A percentile compares a stretch with the other conserved stretches of the same genome.
Evolutionary conservation across 495 filamentous ascomycete species (phyloP).

Genomic region (Acidomyces sp.): DNA sequence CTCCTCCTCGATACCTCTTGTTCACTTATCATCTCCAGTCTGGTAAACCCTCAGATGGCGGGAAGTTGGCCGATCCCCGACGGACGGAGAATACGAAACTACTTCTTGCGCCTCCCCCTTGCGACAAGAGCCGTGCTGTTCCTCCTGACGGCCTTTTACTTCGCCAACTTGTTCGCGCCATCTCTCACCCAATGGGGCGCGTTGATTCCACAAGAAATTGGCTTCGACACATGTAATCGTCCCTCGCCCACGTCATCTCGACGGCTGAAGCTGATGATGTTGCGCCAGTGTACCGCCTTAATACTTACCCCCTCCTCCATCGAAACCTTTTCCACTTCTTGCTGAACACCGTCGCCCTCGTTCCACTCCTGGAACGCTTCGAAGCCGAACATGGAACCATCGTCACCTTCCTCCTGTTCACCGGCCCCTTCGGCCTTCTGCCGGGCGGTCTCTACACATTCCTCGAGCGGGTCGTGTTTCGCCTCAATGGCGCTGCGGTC

Average conservation of each 20-base stretch:
- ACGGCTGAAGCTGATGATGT: neutral
- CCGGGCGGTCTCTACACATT: slow-evolving; percentile 28
- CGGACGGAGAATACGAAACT: slow-evolving; percentile 38
- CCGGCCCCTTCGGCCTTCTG: slow-evolving; percentile 45
- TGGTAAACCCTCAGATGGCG: slow-evolving; percentile 17
- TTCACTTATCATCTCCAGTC: neutral
- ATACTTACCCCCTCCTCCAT: slow-evolving; percentile 87
- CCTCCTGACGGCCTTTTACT: slow-evolving; percentile 55
- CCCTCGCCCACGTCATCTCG: neutral
- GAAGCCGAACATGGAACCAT: slow-evolving; percentile 91
- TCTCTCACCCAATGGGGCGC: slow-evolving; percentile 65
- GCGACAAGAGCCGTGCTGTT: slow-evolving; percentile 65
- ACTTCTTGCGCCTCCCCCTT: slow-evolving; percentile 73
- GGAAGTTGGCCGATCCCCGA: slow-evolving; percentile 24
- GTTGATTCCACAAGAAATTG: slow-evolving; percentile 62
- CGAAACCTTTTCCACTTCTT: slow-evolving; percentile 62
- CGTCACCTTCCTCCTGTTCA: slow-evolving; percentile 65
- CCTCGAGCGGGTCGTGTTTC: slow-evolving; percentile 23
- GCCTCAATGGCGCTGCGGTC: slow-evolving; percentile 51
- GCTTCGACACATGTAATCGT: slow-evolving; percentile 52
- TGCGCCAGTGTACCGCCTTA: slow-evolving; percentile 70
- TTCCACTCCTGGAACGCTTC: slow-evolving; percentile 79
- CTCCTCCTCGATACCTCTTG: too few relatives aligned
- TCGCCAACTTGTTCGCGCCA: slow-evolving; percentile 43
- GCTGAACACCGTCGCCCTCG: slow-evolving; percentile 65